Base-by-base conservation (phyloP, 2,329 filamentous ascomycete genomes). In the Epichloe sibirici region DNA sequence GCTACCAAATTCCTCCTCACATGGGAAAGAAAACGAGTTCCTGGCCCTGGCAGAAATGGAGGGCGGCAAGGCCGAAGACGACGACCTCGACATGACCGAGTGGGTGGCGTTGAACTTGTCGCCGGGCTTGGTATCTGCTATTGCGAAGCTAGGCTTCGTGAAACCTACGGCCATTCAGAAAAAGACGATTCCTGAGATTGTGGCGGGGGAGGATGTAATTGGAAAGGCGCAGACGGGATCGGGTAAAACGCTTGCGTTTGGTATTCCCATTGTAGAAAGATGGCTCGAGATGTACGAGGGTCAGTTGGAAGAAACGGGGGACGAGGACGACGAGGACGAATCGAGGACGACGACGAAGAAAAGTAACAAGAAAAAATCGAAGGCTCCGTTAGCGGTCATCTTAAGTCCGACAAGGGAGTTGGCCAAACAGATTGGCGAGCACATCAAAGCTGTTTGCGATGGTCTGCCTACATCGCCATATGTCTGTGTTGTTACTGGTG, bases 141-240 rank as follows among this genome's bases (percentile, higher is more conserved):
- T 98, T 35, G 84, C 88, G 2, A 86, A 83, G 59, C 74, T 97
- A 56, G 86, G 85, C 53, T 97, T 97, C 65, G 65, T 77, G 4
- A 83, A 81, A 54, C 93, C 93, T 1, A 96, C 90, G 0, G 70
- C 78, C 0, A 95, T 98, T 53, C 93, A 98, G 66, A 70, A 75
- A 21, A 76, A 81, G 37, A 76, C 88, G 1, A 95, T 98, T 59
- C 90, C 93, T 0, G 79, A 87, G 51, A 87, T 96, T 45, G 66
- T 91, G 21, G 79, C 81, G 5, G 91, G 91, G 91, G 86, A 88
- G 64, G 91, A 98, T 67, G 85, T 97, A 15, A 86, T 98, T 57
- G 93, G 93, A 43, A 98, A 98, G 71, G 93, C 93, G 2, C 86
- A 91, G 11, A 98, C 93, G 0, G 93, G 93, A 58, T 97, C 93